A percentile compares a stretch with the other conserved stretches of the same genome.
phyloP scores from a whole-genome alignment of 2,329 filamentous ascomycete species.

The Cladophialophora psammophila region DNA sequence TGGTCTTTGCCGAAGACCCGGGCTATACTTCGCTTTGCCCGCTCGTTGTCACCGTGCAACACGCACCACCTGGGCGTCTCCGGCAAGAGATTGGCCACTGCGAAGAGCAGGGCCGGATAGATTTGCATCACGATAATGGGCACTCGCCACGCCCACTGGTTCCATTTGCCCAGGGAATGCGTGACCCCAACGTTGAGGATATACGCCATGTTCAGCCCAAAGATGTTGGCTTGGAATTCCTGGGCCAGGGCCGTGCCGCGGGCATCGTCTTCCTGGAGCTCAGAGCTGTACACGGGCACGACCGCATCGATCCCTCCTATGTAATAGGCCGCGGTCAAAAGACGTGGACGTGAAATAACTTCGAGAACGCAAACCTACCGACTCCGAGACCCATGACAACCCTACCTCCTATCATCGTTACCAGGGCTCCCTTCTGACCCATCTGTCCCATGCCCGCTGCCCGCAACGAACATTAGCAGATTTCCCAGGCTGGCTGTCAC shows the following conservation, averaged over 20 bases:
- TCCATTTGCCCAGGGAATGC: slow-evolving; percentile 60
- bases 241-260: slow-evolving; percentile 66
- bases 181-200: slow-evolving; percentile 65
- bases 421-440: slow-evolving; percentile 48
- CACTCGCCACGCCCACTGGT: slow-evolving; percentile 68
- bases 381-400: slow-evolving; percentile 59
- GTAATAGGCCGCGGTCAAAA: neutral
- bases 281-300: slow-evolving; percentile 66
- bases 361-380: slow-evolving; percentile 23
- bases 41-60: slow-evolving; percentile 58
- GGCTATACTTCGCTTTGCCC: slow-evolving; percentile 59
- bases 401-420: slow-evolving; percentile 59
- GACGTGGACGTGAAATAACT: neutral
- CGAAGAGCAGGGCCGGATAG: slow-evolving; percentile 63
- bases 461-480: slow-evolving; percentile 66
- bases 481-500: slow-evolving; percentile 63
- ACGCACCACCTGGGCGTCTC: slow-evolving; percentile 67
- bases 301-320: slow-evolving; percentile 67
- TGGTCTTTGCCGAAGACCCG: slow-evolving; percentile 60
- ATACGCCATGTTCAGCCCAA: slow-evolving; percentile 68
- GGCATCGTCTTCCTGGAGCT: slow-evolving; percentile 64
- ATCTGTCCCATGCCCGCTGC: slow-evolving; percentile 57
- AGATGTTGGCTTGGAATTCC: slow-evolving; percentile 71
- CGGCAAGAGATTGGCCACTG: slow-evolving; percentile 61
- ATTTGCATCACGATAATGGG: slow-evolving; percentile 69